Percentiles rank a stretch among this genome's conserved stretches.
phyloP scores from a whole-genome alignment of 2,329 filamentous ascomycete genomes.

The Bipolaris bicolor region DNA sequence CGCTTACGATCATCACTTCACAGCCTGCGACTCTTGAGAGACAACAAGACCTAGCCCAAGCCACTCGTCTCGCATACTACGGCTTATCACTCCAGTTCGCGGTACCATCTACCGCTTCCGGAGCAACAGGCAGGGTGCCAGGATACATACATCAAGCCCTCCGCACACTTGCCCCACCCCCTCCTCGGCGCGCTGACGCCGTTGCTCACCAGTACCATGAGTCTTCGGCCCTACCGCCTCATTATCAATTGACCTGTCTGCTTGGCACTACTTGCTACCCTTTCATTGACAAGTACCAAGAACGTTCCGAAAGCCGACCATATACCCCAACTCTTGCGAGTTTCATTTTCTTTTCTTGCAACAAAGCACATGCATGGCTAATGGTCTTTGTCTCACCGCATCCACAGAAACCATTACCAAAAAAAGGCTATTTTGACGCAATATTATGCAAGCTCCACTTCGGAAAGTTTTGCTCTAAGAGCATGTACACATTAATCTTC shows the following conservation, averaged over 20 bases:
- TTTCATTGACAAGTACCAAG: neutral
- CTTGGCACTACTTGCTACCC: neutral
- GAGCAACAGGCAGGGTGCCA: neutral
- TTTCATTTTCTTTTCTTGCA: neutral
- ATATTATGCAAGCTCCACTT: neutral
- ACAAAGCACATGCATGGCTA: neutral
- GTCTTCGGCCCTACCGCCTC: neutral
- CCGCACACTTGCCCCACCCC: neutral
- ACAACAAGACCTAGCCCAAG: conserved; percentile 1
- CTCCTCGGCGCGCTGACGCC: neutral
- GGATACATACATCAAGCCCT: neutral
- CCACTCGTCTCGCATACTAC: conserved; percentile 6
- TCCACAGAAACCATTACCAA: neutral
- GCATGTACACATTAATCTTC: neutral
- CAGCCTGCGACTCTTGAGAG: conserved; percentile 5
- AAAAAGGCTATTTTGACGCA: neutral
- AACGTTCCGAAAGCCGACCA: neutral
- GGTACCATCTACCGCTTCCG: neutral
- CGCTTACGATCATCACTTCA: conserved; percentile 2
- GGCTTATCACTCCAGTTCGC: conserved; percentile 6
- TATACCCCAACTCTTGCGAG: neutral
- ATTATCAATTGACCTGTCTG: neutral
- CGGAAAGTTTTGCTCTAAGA: neutral
- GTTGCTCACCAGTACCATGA: neutral
- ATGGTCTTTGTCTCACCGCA: neutral